Percentiles rank a stretch among this genome's conserved stretches.
Conservation (phyloP, 306 rosid genomes). For the Malus domestica region DNA sequence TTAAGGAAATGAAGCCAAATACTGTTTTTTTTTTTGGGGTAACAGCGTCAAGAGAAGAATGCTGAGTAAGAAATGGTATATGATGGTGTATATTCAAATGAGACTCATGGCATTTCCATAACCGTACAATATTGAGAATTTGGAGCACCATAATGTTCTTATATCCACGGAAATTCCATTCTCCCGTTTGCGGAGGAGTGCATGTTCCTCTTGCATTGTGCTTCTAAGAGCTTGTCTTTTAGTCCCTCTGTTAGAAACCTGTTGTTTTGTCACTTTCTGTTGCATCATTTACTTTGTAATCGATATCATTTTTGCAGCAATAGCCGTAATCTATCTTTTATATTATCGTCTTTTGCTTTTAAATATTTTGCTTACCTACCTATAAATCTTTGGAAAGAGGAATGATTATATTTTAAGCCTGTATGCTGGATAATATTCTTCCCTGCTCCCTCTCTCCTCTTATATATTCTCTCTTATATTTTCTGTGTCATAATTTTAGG, state of each 20-base stretch:
- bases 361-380: background rate
- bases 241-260: background rate
- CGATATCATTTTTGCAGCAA: background rate
- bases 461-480: background rate
- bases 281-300: background rate
- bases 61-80: background rate
- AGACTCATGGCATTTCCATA: background rate
- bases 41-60: background rate
- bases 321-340: background rate
- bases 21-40: background rate
- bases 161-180: background rate
- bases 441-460: background rate
- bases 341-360: background rate
- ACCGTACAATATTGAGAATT: background rate
- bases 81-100: background rate
- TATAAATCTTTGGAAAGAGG: background rate
- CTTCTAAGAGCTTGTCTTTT: background rate
- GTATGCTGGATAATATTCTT: background rate
- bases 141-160: background rate
- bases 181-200: background rate
- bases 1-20: background rate
- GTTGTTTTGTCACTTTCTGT: background rate
- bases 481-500: slow-evolving; percentile 36
- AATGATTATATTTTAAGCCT: background rate
- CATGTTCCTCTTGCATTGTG: background rate